These are phyloP conservation scores for Fusarium sp. DNA, from an alignment of 2,329 filamentous ascomycete genomes.

Conservation along the genomic window DNA sequence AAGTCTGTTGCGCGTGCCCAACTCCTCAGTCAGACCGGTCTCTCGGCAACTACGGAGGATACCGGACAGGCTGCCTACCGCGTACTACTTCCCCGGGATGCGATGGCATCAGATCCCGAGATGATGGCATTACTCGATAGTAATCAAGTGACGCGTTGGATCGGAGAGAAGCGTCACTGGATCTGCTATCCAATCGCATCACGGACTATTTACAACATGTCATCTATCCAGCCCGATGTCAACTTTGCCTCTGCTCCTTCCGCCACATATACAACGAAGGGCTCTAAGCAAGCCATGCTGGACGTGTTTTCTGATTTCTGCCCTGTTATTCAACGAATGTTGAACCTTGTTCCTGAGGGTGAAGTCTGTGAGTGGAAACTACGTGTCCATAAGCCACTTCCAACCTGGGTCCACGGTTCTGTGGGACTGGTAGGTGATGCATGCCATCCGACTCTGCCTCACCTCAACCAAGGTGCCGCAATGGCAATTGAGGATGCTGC, in stretches of 20 bases:
- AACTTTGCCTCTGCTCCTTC: conserved; percentile 69
- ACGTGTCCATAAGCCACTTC: conserved; percentile 67
- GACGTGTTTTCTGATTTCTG: conserved; percentile 73
- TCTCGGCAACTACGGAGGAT: conserved; percentile 69
- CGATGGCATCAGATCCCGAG: conserved; percentile 76
- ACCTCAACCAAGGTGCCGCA: conserved; percentile 74
- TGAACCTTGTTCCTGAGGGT: conserved; percentile 70
- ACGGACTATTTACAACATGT: conserved; percentile 75
- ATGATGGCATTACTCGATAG: conserved; percentile 75
- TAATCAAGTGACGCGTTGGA: conserved; percentile 79
- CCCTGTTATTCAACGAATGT: conserved; percentile 67
- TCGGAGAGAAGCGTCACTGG: conserved; percentile 80
- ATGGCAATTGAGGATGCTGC: conserved; percentile 76
- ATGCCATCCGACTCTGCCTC: conserved; percentile 75
- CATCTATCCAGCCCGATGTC: conserved; percentile 70
- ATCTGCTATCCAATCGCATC: conserved; percentile 81
- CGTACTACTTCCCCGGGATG: conserved; percentile 77
- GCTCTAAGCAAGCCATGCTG: conserved; percentile 71
- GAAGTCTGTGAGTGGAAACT: conserved; percentile 75
- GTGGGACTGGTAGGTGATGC: conserved; percentile 72
- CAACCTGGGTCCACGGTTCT: conserved; percentile 68
- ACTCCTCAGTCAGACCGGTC: conserved; percentile 65
- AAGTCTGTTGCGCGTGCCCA: conserved; percentile 63
- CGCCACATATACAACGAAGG: conserved; percentile 72
- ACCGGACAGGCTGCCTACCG: conserved; percentile 84